Conservation (phyloP, 768 basidiomycete species). For the Lepiota subincarnata region DNA sequence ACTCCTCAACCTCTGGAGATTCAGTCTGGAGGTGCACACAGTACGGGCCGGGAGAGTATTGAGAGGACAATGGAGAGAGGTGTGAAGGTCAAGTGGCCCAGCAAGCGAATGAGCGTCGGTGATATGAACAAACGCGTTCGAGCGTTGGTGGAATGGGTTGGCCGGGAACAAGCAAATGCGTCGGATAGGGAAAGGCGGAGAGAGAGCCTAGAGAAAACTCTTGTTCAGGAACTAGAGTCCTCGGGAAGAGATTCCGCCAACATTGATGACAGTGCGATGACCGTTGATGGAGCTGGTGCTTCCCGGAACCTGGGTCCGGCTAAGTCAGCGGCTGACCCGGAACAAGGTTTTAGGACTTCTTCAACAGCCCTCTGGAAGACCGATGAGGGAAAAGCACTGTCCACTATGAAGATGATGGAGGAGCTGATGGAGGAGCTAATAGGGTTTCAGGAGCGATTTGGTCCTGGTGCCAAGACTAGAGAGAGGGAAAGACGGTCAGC, state of each 20-base stretch:
- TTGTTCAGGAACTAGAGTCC: constrained; percentile 31
- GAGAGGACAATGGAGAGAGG: constrained; percentile 69
- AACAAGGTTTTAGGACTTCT: neutral
- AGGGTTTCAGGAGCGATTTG: constrained; percentile 83
- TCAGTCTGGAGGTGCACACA: constrained; percentile 36
- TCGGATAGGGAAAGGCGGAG: constrained; percentile 65
- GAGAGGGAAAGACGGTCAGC: constrained; percentile 48
- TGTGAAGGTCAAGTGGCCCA: constrained; percentile 90
- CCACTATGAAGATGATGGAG: constrained; percentile 82
- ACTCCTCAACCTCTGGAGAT: constrained; percentile 73
- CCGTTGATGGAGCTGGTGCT: constrained; percentile 21
- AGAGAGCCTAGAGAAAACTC: constrained; percentile 59
- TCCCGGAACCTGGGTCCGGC: constrained; percentile 9
- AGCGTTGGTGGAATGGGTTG: constrained; percentile 91
- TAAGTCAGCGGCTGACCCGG: constrained; percentile 13
- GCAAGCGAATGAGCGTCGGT: constrained; percentile 90
- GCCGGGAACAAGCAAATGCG: constrained; percentile 76
- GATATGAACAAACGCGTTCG: constrained; percentile 97
- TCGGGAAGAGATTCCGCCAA: constrained; percentile 11
- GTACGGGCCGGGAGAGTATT: constrained; percentile 45
- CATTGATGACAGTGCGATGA: constrained; percentile 28
- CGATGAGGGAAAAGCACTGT: constrained; percentile 13
- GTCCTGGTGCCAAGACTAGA: constrained; percentile 46
- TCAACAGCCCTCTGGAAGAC: constrained; percentile 7
- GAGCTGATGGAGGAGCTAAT: constrained; percentile 89